phyloP scores from a whole-genome alignment of 495 filamentous ascomycete genomes.

The Friedmanniomyces simplex region DNA sequence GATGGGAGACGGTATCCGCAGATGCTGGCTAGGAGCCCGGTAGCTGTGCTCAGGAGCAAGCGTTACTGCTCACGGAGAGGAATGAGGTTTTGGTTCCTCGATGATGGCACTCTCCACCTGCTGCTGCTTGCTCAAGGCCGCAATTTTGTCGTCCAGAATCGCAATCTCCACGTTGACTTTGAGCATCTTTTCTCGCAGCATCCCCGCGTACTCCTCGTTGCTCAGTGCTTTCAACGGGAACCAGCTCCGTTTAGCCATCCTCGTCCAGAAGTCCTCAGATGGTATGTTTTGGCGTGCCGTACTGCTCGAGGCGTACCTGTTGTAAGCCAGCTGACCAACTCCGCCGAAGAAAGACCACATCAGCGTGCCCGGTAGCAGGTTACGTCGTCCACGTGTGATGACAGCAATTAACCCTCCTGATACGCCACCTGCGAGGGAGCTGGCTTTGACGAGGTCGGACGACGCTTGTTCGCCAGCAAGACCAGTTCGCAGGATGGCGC shows the following conservation, averaged over 20 bases:
- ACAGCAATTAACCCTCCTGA: constrained; percentile 54
- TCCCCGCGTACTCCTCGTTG: constrained; percentile 67
- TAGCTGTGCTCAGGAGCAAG: too few relatives aligned
- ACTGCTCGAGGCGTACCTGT: constrained; percentile 38
- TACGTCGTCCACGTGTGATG: constrained; percentile 49
- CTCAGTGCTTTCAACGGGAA: constrained; percentile 67
- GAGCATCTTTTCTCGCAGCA: constrained; percentile 67
- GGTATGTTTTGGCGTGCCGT: constrained; percentile 22
- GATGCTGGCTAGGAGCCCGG: too few relatives aligned
- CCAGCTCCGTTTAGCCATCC: constrained; percentile 59
- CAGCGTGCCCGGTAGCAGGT: constrained; percentile 48
- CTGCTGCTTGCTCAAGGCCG: constrained; percentile 36
- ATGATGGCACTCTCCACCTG: constrained; percentile 2
- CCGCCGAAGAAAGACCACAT: constrained; percentile 56
- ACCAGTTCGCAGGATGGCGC: constrained; percentile 30
- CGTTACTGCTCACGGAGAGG: background rate
- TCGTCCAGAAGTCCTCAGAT: constrained; percentile 35
- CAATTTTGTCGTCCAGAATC: constrained; percentile 74
- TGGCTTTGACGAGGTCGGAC: constrained; percentile 49
- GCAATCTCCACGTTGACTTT: constrained; percentile 76
- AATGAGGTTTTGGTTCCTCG: background rate
- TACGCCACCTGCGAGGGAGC: constrained; percentile 56
- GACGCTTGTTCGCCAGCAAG: constrained; percentile 23
- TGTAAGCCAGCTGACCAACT: constrained; percentile 49
- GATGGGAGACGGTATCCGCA: too few relatives aligned